A percentile compares a stretch with the other conserved stretches of the same genome.
Evolutionary conservation across 129 eudicot species (phyloP).

Genomic region (Chrysanthemum seticuspe): DNA sequence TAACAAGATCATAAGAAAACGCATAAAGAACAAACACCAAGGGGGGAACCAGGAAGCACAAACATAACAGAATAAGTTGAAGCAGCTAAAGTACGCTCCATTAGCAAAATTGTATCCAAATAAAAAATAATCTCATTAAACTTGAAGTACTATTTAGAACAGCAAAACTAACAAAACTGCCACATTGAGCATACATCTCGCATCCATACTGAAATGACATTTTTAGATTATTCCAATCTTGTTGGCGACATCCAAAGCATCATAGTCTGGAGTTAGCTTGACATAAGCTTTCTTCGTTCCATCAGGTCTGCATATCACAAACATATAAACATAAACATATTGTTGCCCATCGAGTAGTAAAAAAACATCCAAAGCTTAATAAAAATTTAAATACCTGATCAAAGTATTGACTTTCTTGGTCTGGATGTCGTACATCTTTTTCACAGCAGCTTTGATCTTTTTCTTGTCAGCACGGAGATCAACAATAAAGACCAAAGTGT

Average conservation of each 20-base stretch:
- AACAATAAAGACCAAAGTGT: slow-evolving; percentile 57
- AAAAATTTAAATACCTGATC: slow-evolving; percentile 38
- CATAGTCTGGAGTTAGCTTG: slow-evolving; percentile 71
- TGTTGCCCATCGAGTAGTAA: too few species aligned
- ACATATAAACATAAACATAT: background rate
- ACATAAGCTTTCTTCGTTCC: slow-evolving; percentile 88
- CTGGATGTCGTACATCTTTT: slow-evolving; percentile 64
- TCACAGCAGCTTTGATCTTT: slow-evolving; percentile 56
- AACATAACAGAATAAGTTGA: background rate
- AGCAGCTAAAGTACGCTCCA: slow-evolving; percentile 9
- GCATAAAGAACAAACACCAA: background rate
- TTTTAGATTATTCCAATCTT: slow-evolving; percentile 72
- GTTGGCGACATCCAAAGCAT: slow-evolving; percentile 80
- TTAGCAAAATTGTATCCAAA: slow-evolving; percentile 15
- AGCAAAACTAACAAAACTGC: slow-evolving; percentile 31
- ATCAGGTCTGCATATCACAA: slow-evolving; percentile 62
- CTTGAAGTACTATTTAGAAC: slow-evolving; percentile 2
- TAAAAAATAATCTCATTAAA: slow-evolving; percentile 14
- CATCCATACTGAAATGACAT: slow-evolving; percentile 1
- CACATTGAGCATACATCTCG: slow-evolving; percentile 21
- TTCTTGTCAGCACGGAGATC: slow-evolving; percentile 60
- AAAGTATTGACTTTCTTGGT: slow-evolving; percentile 62
- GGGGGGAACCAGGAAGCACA: background rate
- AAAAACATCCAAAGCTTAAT: too few species aligned
- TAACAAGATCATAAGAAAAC: background rate